These are phyloP conservation scores for Sclerotinia borealis DNA, from an alignment of 2,329 filamentous ascomycete genomes.

Conservation along the genomic window DNA sequence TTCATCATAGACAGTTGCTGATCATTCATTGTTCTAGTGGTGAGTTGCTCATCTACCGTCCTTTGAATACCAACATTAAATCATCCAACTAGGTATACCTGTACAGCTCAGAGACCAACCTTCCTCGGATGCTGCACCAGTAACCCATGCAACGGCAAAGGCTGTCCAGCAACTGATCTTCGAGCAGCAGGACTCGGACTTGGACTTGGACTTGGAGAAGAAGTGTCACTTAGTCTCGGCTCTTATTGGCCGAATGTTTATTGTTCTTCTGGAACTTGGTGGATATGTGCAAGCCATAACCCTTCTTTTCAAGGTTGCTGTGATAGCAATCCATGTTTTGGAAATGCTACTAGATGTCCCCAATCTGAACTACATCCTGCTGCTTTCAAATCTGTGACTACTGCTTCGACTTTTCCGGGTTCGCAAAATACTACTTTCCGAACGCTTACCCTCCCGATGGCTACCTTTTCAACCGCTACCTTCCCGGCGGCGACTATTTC, in stretches of 20 bases:
- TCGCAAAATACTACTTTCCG: background rate
- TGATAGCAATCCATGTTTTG: slow-evolving; percentile 13
- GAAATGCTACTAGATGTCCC: background rate
- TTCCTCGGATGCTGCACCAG: slow-evolving; percentile 20
- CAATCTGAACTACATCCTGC: background rate
- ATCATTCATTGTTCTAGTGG: background rate
- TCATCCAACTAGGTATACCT: slow-evolving; percentile 14
- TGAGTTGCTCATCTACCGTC: background rate
- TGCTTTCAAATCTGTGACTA: background rate
- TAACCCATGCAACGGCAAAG: slow-evolving; percentile 17
- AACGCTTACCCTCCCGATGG: background rate
- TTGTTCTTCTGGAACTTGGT: slow-evolving; percentile 15
- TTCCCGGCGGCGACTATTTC: too few species aligned
- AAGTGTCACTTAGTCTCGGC: background rate
- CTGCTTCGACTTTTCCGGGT: background rate
- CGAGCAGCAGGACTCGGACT: slow-evolving; percentile 16
- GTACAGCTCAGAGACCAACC: slow-evolving; percentile 15
- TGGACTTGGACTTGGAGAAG: background rate
- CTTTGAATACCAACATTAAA: background rate
- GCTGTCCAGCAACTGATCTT: slow-evolving; percentile 15
- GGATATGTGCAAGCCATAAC: slow-evolving; percentile 11
- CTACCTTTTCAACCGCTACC: background rate
- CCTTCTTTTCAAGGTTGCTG: slow-evolving; percentile 20
- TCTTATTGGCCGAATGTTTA: slow-evolving; percentile 18
- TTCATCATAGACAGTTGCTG: background rate